Base-by-base conservation (phyloP, 805 yeast species). In the Candida xyloterini region DNA sequence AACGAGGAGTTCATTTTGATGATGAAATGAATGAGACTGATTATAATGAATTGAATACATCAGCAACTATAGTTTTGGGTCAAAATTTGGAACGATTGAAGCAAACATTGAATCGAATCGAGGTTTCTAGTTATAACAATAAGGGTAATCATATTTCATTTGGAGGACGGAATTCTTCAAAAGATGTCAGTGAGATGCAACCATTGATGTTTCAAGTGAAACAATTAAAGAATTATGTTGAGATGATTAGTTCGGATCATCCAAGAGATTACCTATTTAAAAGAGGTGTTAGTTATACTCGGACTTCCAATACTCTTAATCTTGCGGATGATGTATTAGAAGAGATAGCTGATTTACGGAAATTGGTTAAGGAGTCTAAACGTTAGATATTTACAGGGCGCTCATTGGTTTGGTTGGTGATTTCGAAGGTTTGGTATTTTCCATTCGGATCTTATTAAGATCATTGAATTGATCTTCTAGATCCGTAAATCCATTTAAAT, bases 231-330 rank as follows among this genome's bases (percentile, higher is more conserved):
- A 60, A 57, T 21, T 59, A 55, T 36, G 39, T 57, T 35, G 65
- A 62, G 20, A 48, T 61, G 48, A 53, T 56, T 13, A 55, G 55
- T 9, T 47, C 63, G 1, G 65, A 61, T 38, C 66, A 57, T 33
- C 66, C 67, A n/a, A 47, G 62, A 27, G 62, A 60, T 5, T 47
- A 47, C 32, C 27, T 62, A n/a, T 62, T 62, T 36, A 60, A 53
- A 30, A 47, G 62, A 30, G 54, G 50, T 5, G 11, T 56, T 5
- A 45, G 46, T 15, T 55, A 59, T 46, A 5, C 42, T 16, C 20
- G 50, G 3, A 42, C 33, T 16, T 42, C 38, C 10, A 38, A 40
- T 26, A 46, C 46, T 21, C 39, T 47, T 32, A 59, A 62, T 33
- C 42, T 58, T 22, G 33, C 54, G 20, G 63, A 55, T 38, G 63